Evolutionary conservation across 495 filamentous ascomycete species (phyloP), one percentile per base, ranked within the genome.

Genomic region (Polyplosphaeria fusca): DNA sequence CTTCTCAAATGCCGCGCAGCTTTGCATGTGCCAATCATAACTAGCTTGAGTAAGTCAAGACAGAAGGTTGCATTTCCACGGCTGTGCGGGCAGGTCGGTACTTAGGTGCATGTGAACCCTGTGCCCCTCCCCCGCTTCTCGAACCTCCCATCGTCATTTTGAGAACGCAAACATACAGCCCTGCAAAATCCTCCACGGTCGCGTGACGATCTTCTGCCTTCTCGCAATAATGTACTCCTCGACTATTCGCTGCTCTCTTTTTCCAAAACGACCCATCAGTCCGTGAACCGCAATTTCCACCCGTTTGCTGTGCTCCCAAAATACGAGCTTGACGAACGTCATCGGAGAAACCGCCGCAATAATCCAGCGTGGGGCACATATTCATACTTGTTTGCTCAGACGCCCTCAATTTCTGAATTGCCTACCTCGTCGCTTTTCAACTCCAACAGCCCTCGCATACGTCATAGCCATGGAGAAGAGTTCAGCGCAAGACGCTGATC

Each of bases 391-490:
- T n/a, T n/a, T n/a, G n/a, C n/a, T n/a, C n/a, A n/a, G n/a, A n/a
- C n/a, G n/a, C n/a, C n/a, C n/a, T n/a, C n/a, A n/a, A n/a, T n/a
- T n/a, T n/a, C n/a, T n/a, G n/a, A n/a, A n/a, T n/a, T n/a, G n/a
- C n/a, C n/a, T n/a, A n/a, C n/a, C n/a, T n/a, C n/a, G n/a, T n/a
- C n/a, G n/a, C n/a, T n/a, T n/a, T n/a, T n/a, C n/a, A n/a, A n/a
- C n/a, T n/a, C n/a, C n/a, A n/a, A n/a, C n/a, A n/a, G n/a, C n/a
- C n/a, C n/a, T n/a, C n/a, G n/a, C n/a, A 7, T 35, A 35, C 30
- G 25, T n/a, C 44, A 61, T 61, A 48, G 44, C 45, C 14, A 55
- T 43, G 11, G 58, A 61, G 35, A 55, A 61, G 23, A 52, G 22
- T 7, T 47, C 51, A 20, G 44, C 44, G 5, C 9, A 39, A 39